These are phyloP conservation scores for Apiospora aurea DNA, from an alignment of 2,329 filamentous ascomycete species.

Conservation along the genomic window DNA sequence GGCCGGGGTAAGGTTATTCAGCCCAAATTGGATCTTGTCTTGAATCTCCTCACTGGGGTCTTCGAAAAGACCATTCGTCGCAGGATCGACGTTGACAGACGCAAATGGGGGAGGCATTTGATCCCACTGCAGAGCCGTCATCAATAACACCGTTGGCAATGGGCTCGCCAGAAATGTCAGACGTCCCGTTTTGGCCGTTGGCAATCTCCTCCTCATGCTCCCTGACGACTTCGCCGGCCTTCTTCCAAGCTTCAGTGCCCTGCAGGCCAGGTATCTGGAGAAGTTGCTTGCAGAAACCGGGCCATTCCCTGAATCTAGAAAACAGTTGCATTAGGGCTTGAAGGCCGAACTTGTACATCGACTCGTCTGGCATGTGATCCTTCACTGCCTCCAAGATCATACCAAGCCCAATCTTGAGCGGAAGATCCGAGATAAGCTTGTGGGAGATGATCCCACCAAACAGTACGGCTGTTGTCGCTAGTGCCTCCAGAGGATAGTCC, in stretches of 20 bases:
- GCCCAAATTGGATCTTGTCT: slow-evolving; percentile 91
- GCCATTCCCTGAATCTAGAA: slow-evolving; percentile 87
- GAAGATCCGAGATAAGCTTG: slow-evolving; percentile 87
- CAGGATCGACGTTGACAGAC: slow-evolving; percentile 78
- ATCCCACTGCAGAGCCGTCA: slow-evolving; percentile 64
- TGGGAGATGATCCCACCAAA: slow-evolving; percentile 97
- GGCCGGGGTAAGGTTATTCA: slow-evolving; percentile 94
- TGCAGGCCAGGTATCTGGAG: slow-evolving; percentile 82
- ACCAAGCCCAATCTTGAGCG: slow-evolving; percentile 90
- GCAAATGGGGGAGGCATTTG: slow-evolving; percentile 75
- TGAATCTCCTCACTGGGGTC: slow-evolving; percentile 86
- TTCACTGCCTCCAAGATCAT: slow-evolving; percentile 98
- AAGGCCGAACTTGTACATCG: slow-evolving; percentile 98
- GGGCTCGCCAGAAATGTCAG: slow-evolving; percentile 50
- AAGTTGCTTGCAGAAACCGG: slow-evolving; percentile 88
- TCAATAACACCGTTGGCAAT: slow-evolving; percentile 74
- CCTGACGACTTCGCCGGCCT: slow-evolving; percentile 80
- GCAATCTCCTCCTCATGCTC: slow-evolving; percentile 69
- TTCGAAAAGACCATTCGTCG: slow-evolving; percentile 71
- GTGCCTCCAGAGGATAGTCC: slow-evolving; percentile 93
- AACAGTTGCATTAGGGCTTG: slow-evolving; percentile 93
- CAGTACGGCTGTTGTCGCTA: slow-evolving; percentile 93
- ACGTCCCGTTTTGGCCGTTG: slow-evolving; percentile 61
- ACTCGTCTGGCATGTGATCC: slow-evolving; percentile 80
- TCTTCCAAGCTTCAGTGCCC: slow-evolving; percentile 83